These are phyloP conservation scores for Rhizoclosmatium sp. DNA, from an alignment of 192 early-diverging fungal species.

Conservation along the genomic window DNA sequence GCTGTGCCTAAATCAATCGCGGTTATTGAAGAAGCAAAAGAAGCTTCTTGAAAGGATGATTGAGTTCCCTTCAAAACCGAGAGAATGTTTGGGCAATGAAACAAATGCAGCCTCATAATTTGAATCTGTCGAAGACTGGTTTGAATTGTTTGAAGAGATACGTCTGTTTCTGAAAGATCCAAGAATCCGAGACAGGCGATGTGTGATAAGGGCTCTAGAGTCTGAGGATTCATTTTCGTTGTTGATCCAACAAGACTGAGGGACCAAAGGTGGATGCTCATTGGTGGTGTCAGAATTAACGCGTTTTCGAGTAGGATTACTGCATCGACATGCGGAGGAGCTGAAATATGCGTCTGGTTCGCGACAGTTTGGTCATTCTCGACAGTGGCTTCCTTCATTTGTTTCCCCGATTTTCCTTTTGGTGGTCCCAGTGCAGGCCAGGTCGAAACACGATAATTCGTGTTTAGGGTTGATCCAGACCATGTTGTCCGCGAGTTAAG, in stretches of 20 bases:
- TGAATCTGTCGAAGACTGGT: slow-evolving; percentile 34
- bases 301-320: neutral
- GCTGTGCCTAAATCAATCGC: neutral
- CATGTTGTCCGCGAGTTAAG: slow-evolving; percentile 2
- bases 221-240: slow-evolving; percentile 2
- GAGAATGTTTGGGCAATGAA: slow-evolving; percentile 36
- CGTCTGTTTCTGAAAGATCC: slow-evolving; percentile 48
- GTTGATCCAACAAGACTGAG: slow-evolving; percentile 28
- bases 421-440: neutral
- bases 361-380: neutral
- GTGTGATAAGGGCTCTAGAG: slow-evolving; percentile 25
- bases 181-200: slow-evolving; percentile 49
- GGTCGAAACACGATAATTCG: neutral
- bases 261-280: slow-evolving; percentile 32
- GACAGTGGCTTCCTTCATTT: neutral
- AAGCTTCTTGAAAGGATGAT: too few relatives aligned
- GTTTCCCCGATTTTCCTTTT: neutral
- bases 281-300: neutral
- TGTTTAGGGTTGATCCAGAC: slow-evolving; percentile 8
- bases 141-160: slow-evolving; percentile 44
- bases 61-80: too few relatives aligned
- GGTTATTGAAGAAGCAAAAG: too few relatives aligned
- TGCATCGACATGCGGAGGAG: neutral
- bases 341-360: neutral
- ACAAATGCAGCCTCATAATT: slow-evolving; percentile 40